phyloP scores from a whole-genome alignment of 805 yeast species.

The Saturnispora quitensis region DNA sequence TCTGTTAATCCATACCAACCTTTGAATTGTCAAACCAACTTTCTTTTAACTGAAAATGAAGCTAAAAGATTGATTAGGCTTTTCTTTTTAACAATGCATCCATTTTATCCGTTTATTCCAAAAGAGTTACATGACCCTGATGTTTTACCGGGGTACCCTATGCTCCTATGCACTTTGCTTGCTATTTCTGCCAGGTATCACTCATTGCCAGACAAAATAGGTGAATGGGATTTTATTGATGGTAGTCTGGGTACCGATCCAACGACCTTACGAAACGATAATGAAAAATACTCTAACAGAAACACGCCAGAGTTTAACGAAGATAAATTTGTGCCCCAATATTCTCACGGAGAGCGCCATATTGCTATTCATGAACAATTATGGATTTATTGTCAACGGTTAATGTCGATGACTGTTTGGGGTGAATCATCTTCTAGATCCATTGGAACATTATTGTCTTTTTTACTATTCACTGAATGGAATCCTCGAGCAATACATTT shows the following conservation, averaged over 20 bases:
- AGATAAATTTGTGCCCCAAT: not conserved
- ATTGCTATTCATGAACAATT: constrained; percentile 65
- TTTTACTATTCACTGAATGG: constrained; percentile 86
- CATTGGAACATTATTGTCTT: constrained; percentile 79
- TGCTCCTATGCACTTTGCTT: constrained; percentile 68
- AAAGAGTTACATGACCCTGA: constrained; percentile 57
- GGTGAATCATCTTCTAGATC: constrained; percentile 86
- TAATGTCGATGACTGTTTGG: constrained; percentile 85
- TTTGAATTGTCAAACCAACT: not conserved
- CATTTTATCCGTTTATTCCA: constrained; percentile 85
- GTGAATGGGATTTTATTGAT: constrained; percentile 9
- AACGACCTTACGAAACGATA: not conserved
- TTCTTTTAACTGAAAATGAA: constrained; percentile 52
- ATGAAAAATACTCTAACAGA: not conserved
- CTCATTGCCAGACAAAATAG: constrained; percentile 35
- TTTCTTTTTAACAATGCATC: constrained; percentile 75
- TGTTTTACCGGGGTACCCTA: constrained; percentile 67
- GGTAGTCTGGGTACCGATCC: constrained; percentile 3
- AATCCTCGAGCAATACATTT: constrained; percentile 90
- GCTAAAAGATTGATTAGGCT: constrained; percentile 48
- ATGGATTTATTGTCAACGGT: constrained; percentile 76
- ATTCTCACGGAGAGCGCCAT: constrained; percentile 25
- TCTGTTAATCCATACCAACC: not conserved
- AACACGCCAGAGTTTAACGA: constrained; percentile 9
- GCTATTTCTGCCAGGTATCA: constrained; percentile 78